Evolutionary conservation across 2,329 filamentous ascomycete species (phyloP), one percentile per base, ranked within the genome.

Genomic region (Ilyonectria destructans): DNA sequence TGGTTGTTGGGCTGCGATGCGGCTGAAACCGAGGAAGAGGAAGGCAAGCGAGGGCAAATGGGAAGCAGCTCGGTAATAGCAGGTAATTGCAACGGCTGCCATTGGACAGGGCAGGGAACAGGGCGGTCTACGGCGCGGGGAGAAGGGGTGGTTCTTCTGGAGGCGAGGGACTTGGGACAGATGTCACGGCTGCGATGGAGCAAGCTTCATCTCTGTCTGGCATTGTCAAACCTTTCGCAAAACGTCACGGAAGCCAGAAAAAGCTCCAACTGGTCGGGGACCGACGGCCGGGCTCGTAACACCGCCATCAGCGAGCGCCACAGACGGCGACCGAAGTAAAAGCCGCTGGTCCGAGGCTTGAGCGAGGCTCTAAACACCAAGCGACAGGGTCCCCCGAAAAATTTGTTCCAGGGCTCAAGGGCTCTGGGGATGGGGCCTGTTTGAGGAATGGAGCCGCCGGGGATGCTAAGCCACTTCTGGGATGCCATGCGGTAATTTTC

Each of bases 261-360:
- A 65, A 48, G 46, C 58, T 29, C 54, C 48, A 54, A 21, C 8
- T 10, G 21, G 56, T 77, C 75, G 75, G 75, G 48, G 65, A 77
- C 75, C 75, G 75, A 77, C 74, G 58, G 63, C 52, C 37, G 57
- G 58, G 29, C 65, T 74, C 75, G 75, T 67, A 67, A 67, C 64
- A 62, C 64, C 64, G 64, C 48, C 68, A 74, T 64, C 49, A 71
- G 71, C 72, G 74, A 77, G 69, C 56, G 65, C 37, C 51, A 67
- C 51, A 37, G 12, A 31, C 72, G 75, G 75, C 73, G 74, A 76
- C 75, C 75, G 75, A 77, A 71, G 65, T 61, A 65, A 77, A 77
- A 75, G 72, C 75, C 75, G 75, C 61, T 77, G 68, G 71, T 65
- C 75, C 75, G 75, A 77, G 69, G 69, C 58, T 61, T 29, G 37